phyloP scores from a whole-genome alignment of 805 yeast genomes.

The Cyberlindnera xishuangbannaensis region DNA sequence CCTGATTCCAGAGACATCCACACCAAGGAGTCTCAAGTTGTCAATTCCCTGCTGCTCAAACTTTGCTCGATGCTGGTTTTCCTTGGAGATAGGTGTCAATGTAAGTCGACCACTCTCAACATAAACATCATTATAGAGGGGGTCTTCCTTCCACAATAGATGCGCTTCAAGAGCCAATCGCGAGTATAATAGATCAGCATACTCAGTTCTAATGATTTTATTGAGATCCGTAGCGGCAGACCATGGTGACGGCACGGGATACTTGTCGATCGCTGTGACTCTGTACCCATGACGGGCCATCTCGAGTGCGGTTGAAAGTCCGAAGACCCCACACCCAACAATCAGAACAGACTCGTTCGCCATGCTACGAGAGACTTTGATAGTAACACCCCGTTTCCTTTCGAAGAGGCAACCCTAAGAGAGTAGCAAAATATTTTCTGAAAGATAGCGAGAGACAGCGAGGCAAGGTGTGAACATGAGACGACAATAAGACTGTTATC shows the following conservation, averaged over 20 bases:
- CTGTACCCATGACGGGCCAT: constrained; percentile 27
- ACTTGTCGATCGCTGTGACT: constrained; percentile 35
- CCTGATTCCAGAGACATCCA: constrained; percentile 24
- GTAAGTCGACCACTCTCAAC: constrained; percentile 38
- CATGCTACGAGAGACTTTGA: too few species aligned
- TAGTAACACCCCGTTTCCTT: too few species aligned
- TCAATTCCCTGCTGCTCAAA: constrained; percentile 35
- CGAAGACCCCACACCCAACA: constrained; percentile 41
- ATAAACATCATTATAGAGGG: constrained; percentile 29
- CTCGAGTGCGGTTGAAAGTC: constrained; percentile 38
- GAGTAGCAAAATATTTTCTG: too few species aligned
- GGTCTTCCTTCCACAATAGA: constrained; percentile 29
- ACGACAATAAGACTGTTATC: too few species aligned
- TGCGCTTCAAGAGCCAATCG: constrained; percentile 41
- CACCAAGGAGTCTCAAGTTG: constrained; percentile 26
- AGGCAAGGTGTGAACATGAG: too few species aligned
- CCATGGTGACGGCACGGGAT: constrained; percentile 37
- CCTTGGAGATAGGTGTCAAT: constrained; percentile 26
- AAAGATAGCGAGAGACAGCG: too few species aligned
- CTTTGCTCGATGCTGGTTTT: constrained; percentile 29
- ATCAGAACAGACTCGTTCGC: constrained; percentile 13
- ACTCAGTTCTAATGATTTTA: constrained; percentile 44
- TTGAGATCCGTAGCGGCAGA: constrained; percentile 46
- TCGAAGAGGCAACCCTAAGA: too few species aligned
- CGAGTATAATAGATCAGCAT: constrained; percentile 37